Evolutionary conservation across 2,329 filamentous ascomycete species (phyloP).

Genomic region (Claviceps africana): DNA sequence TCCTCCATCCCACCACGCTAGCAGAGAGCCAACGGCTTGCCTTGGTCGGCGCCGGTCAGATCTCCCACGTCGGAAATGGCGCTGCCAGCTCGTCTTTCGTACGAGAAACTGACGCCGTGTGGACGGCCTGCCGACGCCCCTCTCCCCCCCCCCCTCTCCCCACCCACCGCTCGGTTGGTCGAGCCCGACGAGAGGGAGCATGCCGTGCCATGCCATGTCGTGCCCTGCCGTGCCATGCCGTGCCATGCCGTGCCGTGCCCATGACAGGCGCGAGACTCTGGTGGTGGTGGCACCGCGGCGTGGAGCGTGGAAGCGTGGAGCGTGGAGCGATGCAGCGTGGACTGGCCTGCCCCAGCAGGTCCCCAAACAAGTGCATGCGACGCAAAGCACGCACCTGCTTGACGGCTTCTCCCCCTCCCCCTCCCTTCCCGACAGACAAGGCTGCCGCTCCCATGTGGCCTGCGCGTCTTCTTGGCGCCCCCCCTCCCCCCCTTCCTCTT

Average conservation of each 20-base stretch:
- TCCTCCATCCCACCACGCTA: conserved; percentile 1
- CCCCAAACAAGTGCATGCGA: neutral
- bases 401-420: too few relatives aligned
- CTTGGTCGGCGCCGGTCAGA: neutral
- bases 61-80: conserved; percentile 2
- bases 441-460: conserved; percentile 2
- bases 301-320: too few relatives aligned
- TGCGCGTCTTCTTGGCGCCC: neutral
- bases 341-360: neutral
- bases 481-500: neutral
- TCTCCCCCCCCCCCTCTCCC: neutral
- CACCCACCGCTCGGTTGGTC: neutral
- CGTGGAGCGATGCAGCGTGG: too few relatives aligned
- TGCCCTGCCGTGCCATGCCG: neutral
- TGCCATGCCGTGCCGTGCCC: neutral
- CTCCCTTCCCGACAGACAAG: conserved; percentile 1
- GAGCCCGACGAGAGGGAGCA: neutral
- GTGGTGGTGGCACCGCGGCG: neutral
- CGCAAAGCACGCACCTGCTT: neutral
- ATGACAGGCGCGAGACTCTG: neutral
- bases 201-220: neutral
- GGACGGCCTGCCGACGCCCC: neutral
- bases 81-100: conserved; percentile 3
- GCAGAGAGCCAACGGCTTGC: neutral
- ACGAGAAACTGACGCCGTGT: conserved; percentile 3